These are phyloP conservation scores for Diaporthe citri DNA, from an alignment of 2,329 filamentous ascomycete genomes.

Conservation along the genomic window DNA sequence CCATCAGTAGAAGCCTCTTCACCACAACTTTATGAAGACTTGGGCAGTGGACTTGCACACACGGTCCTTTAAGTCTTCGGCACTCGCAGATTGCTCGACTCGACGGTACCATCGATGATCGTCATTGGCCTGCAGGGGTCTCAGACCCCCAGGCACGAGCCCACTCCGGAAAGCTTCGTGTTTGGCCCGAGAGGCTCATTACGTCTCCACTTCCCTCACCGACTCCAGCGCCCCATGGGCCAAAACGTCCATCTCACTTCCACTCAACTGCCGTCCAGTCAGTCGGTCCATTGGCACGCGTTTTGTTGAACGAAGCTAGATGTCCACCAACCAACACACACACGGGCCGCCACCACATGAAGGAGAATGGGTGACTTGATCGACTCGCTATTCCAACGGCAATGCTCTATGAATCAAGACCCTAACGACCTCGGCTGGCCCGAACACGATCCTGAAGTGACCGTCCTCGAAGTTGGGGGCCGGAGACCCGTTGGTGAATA, in stretches of 20 bases:
- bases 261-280: conserved; percentile 6
- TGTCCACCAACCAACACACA: conserved; percentile 29
- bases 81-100: conserved; percentile 11
- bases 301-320: conserved; percentile 22
- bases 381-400: conserved; percentile 35
- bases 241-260: conserved; percentile 19
- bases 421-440: conserved; percentile 34
- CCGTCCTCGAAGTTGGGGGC: conserved; percentile 38
- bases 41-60: neutral
- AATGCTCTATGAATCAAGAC: conserved; percentile 34
- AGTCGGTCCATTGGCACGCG: conserved; percentile 24
- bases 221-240: conserved; percentile 27
- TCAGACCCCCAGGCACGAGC: conserved; percentile 23
- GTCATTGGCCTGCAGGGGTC: conserved; percentile 28
- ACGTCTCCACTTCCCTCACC: conserved; percentile 33
- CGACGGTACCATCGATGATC: neutral
- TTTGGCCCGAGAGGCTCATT: conserved; percentile 31
- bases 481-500: conserved; percentile 36
- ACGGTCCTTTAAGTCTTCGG: neutral
- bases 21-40: neutral
- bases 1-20: neutral
- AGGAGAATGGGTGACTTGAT: conserved; percentile 38
- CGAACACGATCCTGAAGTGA: conserved; percentile 25
- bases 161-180: conserved; percentile 32
- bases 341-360: conserved; percentile 31